Base-by-base conservation (phyloP, 768 basidiomycete genomes). In the Porphyrellus cyaneotinctus region DNA sequence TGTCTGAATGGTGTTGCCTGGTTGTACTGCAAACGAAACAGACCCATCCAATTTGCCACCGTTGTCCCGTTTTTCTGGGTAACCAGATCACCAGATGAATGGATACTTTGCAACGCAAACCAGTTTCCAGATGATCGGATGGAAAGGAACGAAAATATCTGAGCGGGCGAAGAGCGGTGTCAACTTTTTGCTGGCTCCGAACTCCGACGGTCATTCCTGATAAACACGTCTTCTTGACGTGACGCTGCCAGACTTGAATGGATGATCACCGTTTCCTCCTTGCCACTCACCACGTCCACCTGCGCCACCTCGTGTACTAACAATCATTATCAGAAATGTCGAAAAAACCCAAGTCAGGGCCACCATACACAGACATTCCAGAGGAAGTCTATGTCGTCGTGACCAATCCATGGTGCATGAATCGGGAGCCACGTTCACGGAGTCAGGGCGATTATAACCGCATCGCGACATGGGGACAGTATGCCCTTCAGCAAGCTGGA, bases 361-460 rank as follows among this genome's bases (percentile, higher is more conserved):
- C 68, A 0, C 67, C 69, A 0, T 69, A 69, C 37, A 57, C 53
- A 24, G 55, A 65, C 10, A 42, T 59, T 20, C 59, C 63, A 12
- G 11, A 52, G 0, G 63, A 58, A 8, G 47, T 57, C 14, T 69
- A 65, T 15, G 49, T 69, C 14, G 63, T 69, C 0, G 61, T 70
- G 18, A 37, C 43, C 1, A 45, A 51, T 2, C 69, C 68, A 1
- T 69, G 69, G 69, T 60, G 56, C 4, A 56, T 60, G 57, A 6
- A 43, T 4, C 17, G 32, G 1, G 31, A 11, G 10, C 48, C 56
- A 4, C 54, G 47, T 2, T 20, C 12, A 8, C 67, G 69, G 20
- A 3, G 0, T 11, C 33, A 51, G 18, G 2, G 2, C 0, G 69
- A 69, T 49, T 59, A 60, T 30, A 23, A 69, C 33, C 52, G 58